A percentile compares a stretch with the other conserved stretches of the same genome.
Evolutionary conservation across 257 asterid species (phyloP).

Genomic region (Perilla frutescens): DNA sequence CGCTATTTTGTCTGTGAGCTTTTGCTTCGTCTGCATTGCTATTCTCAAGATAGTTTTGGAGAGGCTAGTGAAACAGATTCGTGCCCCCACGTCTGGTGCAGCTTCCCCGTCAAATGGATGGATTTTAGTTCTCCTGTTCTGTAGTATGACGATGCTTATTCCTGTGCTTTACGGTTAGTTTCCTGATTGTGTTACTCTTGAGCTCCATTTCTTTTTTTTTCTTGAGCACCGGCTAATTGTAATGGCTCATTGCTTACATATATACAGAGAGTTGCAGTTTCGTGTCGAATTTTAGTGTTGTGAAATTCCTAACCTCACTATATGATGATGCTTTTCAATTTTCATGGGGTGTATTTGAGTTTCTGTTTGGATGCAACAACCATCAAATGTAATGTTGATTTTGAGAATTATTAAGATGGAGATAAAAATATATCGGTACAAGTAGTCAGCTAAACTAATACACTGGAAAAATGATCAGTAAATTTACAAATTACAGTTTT

Average conservation of each 20-base stretch:
- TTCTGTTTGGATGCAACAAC: not conserved
- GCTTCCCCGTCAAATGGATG: constrained; percentile 50
- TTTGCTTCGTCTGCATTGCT: constrained; percentile 65
- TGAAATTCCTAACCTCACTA: constrained; percentile 3
- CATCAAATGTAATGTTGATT: not conserved
- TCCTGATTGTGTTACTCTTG: constrained; percentile 24
- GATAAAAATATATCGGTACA: no score
- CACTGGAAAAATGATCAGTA: no score
- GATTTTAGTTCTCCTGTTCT: constrained; percentile 66
- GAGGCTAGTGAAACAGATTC: constrained; percentile 40
- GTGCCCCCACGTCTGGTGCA: constrained; percentile 40
- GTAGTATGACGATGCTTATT: constrained; percentile 69
- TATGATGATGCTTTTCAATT: not conserved
- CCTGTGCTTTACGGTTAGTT: constrained; percentile 60
- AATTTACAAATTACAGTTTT: no score
- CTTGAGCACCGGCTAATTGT: constrained; percentile 11
- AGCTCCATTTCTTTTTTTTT: constrained; percentile 10
- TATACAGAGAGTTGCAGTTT: constrained; percentile 19
- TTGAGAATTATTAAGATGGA: no score
- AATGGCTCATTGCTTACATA: constrained; percentile 7
- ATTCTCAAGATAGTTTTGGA: constrained; percentile 50
- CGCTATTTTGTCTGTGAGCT: constrained; percentile 51
- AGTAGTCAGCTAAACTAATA: no score
- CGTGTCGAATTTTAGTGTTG: not conserved
- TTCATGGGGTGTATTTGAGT: not conserved